Evolutionary conservation across 176 grass and related monocot species (phyloP).

Genomic region (Phyllostachys edulis): DNA sequence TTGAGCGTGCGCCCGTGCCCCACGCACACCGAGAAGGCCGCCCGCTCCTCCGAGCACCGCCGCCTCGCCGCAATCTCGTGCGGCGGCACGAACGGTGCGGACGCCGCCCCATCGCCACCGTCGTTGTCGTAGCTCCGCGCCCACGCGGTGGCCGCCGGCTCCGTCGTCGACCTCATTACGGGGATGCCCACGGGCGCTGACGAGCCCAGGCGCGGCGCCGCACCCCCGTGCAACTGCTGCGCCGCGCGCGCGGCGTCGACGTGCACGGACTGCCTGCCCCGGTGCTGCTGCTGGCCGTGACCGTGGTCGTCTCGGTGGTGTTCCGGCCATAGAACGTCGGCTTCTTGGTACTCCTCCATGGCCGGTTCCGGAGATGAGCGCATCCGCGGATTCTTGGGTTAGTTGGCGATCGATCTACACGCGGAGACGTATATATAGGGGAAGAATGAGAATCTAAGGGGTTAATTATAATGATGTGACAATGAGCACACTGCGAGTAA

Average conservation of each 20-base stretch:
- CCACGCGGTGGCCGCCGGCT: not conserved
- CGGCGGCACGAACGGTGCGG: conserved; percentile 34
- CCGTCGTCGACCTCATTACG: not conserved
- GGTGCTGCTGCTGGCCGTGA: not conserved
- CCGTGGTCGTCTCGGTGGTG: not conserved
- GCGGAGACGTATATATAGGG: conserved; percentile 26
- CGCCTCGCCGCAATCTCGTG: conserved; percentile 33
- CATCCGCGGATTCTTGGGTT: not conserved
- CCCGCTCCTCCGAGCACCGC: conserved; percentile 4
- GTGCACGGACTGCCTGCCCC: no score
- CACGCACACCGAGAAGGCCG: conserved; percentile 41
- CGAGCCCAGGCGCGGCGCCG: not conserved
- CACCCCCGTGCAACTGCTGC: not conserved
- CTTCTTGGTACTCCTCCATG: conserved; percentile 39
- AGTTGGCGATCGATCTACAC: not conserved
- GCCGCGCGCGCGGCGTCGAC: not conserved
- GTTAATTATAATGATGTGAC: not conserved
- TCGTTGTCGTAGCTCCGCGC: not conserved
- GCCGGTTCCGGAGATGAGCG: not conserved
- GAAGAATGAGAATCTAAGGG: not conserved
- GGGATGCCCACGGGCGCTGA: conserved; percentile 12
- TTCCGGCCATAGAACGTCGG: conserved; percentile 45
- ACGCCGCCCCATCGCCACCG: not conserved
- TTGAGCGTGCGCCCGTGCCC: conserved; percentile 67
- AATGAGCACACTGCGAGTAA: conserved; percentile 31